Percentiles rank a stretch among this genome's conserved stretches.
These are phyloP conservation scores for Quercus parvula DNA, from an alignment of 306 rosid species.

Conservation along the genomic window DNA sequence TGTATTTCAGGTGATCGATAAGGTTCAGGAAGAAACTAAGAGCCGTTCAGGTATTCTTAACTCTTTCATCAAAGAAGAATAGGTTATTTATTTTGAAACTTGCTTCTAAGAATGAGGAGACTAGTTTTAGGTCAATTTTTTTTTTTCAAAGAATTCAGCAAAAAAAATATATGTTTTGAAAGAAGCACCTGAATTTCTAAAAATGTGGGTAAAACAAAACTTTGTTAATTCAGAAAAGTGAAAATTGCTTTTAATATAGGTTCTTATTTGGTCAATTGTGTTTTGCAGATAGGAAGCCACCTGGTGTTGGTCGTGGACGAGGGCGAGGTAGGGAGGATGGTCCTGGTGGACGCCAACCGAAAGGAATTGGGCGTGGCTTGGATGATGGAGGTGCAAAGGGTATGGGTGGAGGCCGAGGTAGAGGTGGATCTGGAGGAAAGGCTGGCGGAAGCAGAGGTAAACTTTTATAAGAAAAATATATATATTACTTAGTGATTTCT, in stretches of 20 bases:
- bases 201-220: background rate
- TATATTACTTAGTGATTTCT: background rate
- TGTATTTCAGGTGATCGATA: conserved; percentile 80
- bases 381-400: conserved; percentile 85
- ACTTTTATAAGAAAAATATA: background rate
- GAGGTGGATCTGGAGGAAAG: conserved; percentile 78
- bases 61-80: background rate
- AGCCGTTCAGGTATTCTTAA: conserved; percentile 66
- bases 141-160: too few relatives aligned
- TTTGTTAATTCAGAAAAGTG: background rate
- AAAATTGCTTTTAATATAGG: background rate
- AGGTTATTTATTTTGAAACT: background rate
- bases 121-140: background rate
- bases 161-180: background rate
- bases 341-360: conserved; percentile 70
- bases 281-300: conserved; percentile 86
- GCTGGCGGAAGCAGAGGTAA: conserved; percentile 84
- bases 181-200: background rate
- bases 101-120: background rate
- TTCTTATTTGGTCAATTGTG: background rate
- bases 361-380: conserved; percentile 90
- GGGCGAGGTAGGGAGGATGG: conserved; percentile 94
- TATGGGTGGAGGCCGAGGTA: conserved; percentile 85
- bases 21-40: conserved; percentile 99
- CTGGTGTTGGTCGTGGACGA: conserved; percentile 97